Evolutionary conservation across 176 grass and related monocot species (phyloP), one percentile per base, ranked within the genome.

Genomic region (Oryza nivara): DNA sequence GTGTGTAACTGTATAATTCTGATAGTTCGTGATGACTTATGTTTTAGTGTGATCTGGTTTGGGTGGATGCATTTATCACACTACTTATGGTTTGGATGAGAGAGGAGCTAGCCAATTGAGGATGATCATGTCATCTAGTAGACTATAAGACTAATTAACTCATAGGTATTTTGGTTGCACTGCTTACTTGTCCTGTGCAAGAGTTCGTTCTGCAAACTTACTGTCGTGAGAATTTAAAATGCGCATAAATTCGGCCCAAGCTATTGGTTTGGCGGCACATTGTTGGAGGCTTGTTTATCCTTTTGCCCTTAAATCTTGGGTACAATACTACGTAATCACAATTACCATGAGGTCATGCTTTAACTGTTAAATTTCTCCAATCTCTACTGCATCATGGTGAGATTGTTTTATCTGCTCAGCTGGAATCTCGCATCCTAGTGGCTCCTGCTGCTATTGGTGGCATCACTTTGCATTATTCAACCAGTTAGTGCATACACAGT

Each of bases 381-480:
- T 71, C 38, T 71, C 6, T n/a, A 76, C 36, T 32, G 20, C 34
- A 56, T 77, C 6, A 9, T 41, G 11, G 52, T 63, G 54, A 77
- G 19, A 63, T 77, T 38, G 17, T 63, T 77, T 63, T 20, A 63
- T 25, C 67, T 9, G 17, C 38, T 68, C 25, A 13, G 26, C 11
- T 49, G 23, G 43, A 80, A 68, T 80, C 15, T 14, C 34, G 22
- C 25, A 67, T 79, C 43, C 43, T 80, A 19, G 41, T 79, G 41
- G 51, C 41, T 68, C 6, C 77, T 79, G 23, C 49, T 38, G 74
- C 32, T 36, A 36, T 36, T 36, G 51, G 19, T 1, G 3, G 17
- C 51, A 38, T 19, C 41, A 67, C 20, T 75, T 75, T 68, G 77
- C 23, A 65, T 78, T 64, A 25, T 45, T 67, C 23, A 68, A 80